phyloP scores from a whole-genome alignment of 2,329 filamentous ascomycete species.

The Fonsecaea erecta region DNA sequence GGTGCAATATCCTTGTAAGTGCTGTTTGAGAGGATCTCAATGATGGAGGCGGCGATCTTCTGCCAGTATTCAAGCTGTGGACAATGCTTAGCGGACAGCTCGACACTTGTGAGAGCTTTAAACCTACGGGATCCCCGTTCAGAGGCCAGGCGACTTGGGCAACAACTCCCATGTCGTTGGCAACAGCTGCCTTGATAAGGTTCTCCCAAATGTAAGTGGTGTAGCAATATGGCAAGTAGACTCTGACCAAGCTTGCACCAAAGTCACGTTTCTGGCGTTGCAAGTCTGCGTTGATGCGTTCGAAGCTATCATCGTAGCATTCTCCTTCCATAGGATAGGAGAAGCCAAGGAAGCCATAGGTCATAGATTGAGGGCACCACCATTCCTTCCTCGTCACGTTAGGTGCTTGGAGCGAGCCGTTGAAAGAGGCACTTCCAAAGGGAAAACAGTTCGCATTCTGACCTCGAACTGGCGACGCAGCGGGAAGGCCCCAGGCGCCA shows the following conservation, averaged over 20 bases:
- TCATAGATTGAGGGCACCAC: constrained; percentile 24
- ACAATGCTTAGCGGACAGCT: neutral
- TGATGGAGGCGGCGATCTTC: constrained; percentile 16
- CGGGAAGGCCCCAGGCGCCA: constrained; percentile 9
- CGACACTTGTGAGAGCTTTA: no score
- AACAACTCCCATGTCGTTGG: constrained; percentile 19
- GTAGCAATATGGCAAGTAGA: constrained; percentile 21
- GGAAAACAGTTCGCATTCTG: constrained; percentile 17
- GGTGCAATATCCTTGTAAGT: constrained; percentile 14
- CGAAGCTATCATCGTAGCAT: constrained; percentile 21
- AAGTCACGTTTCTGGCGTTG: constrained; percentile 19
- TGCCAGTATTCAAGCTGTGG: constrained; percentile 18
- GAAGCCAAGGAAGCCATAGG: constrained; percentile 19
- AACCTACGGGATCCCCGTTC: constrained; percentile 19
- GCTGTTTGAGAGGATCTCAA: constrained; percentile 17
- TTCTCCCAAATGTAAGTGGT: constrained; percentile 24
- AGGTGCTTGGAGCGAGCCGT: constrained; percentile 12
- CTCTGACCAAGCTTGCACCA: constrained; percentile 16
- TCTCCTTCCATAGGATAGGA: constrained; percentile 23
- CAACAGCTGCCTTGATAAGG: constrained; percentile 16
- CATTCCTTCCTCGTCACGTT: constrained; percentile 15
- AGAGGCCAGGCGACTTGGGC: constrained; percentile 19
- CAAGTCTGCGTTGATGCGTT: constrained; percentile 21
- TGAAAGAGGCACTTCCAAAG: constrained; percentile 21
- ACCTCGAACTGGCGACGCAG: neutral